These are phyloP conservation scores for Neurospora sp. DNA, from an alignment of 495 filamentous ascomycete genomes.

Conservation along the genomic window DNA sequence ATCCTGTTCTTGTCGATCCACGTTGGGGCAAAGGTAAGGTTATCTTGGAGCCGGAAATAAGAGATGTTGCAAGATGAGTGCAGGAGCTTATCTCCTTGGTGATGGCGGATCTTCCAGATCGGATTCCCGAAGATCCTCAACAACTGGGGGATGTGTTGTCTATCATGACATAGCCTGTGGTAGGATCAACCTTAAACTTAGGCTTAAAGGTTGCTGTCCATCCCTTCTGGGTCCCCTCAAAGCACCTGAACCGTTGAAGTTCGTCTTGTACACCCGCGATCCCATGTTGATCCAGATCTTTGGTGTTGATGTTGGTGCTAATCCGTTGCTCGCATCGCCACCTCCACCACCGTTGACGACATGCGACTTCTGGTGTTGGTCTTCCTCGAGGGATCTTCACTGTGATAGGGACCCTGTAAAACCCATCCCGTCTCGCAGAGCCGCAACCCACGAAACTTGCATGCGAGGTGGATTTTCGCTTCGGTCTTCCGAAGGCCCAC, in stretches of 20 bases:
- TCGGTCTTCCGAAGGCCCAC: not conserved
- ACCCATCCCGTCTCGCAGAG: not conserved
- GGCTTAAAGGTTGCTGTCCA: not conserved
- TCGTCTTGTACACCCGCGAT: not conserved
- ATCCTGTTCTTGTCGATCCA: not conserved
- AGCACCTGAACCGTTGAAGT: not conserved
- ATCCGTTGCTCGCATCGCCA: not conserved
- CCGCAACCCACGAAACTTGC: not conserved
- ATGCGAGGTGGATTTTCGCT: not conserved
- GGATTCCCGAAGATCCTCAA: not conserved
- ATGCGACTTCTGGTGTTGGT: not conserved
- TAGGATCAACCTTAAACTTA: not conserved
- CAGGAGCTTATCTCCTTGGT: not conserved
- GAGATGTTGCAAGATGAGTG: not conserved
- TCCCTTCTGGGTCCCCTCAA: not conserved
- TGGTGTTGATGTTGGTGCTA: not conserved
- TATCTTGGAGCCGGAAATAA: not conserved
- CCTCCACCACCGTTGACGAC: not conserved
- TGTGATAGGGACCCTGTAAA: not conserved
- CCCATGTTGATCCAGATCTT: not conserved
- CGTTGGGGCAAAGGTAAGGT: not conserved
- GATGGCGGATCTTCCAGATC: not conserved
- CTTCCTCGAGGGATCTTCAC: not conserved
- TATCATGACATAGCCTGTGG: not conserved
- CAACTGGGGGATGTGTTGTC: not conserved